Evolutionary conservation across 371 early-diverging fungal species (phyloP).

Genomic region (Catenaria anguillulae): DNA sequence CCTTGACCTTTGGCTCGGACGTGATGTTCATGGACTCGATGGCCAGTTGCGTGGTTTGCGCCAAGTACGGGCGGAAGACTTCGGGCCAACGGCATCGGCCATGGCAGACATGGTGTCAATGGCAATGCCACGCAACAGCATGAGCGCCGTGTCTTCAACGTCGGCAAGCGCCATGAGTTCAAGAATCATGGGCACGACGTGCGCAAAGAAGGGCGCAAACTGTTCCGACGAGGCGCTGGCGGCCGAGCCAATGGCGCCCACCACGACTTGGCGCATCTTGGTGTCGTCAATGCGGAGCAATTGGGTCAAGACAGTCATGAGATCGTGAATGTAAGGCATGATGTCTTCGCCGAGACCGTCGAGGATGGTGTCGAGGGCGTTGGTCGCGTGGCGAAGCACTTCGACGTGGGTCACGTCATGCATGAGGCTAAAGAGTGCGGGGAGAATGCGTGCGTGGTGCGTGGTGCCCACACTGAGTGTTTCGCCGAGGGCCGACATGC

Average conservation of each 20-base stretch:
- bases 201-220: slow-evolving; percentile 64
- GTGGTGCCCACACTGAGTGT: slow-evolving; percentile 65
- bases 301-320: slow-evolving; percentile 61
- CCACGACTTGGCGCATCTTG: slow-evolving; percentile 29
- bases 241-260: slow-evolving; percentile 73
- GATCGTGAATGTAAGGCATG: slow-evolving; percentile 55
- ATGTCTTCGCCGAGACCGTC: slow-evolving; percentile 65
- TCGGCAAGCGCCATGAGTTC: slow-evolving; percentile 55
- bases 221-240: slow-evolving; percentile 63
- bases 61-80: slow-evolving; percentile 55
- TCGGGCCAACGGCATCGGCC: slow-evolving; percentile 76
- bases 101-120: slow-evolving; percentile 72
- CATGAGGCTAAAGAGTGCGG: slow-evolving; percentile 63
- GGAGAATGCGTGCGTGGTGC: slow-evolving; percentile 62
- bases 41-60: slow-evolving; percentile 55
- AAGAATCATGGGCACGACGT: slow-evolving; percentile 51
- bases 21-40: slow-evolving; percentile 52
- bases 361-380: slow-evolving; percentile 70
- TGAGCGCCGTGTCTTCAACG: slow-evolving; percentile 39
- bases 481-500: slow-evolving; percentile 60
- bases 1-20: slow-evolving; percentile 55
- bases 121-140: slow-evolving; percentile 67
- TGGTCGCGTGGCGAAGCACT: slow-evolving; percentile 61
- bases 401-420: slow-evolving; percentile 46
- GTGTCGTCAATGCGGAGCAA: slow-evolving; percentile 44